phyloP scores from a whole-genome alignment of 768 basidiomycete genomes.

The Lactarius trivialis region DNA sequence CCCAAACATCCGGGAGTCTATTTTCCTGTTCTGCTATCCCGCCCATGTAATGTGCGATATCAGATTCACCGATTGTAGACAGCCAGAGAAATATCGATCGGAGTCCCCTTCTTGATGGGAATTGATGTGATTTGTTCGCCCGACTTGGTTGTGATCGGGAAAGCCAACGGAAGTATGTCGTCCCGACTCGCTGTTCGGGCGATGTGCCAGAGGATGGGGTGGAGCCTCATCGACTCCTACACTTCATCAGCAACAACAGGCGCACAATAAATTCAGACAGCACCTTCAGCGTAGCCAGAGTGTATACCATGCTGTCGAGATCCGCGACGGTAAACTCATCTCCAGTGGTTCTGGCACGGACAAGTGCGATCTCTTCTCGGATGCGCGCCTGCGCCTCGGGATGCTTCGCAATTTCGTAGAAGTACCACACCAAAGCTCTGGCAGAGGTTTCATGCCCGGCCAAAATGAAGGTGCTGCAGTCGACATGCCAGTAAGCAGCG shows the following conservation, averaged over 20 bases:
- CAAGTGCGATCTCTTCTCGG: constrained; percentile 13
- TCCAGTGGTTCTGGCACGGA: not conserved
- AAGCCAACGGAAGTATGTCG: constrained; percentile 4
- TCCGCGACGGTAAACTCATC: not conserved
- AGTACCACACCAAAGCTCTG: not conserved
- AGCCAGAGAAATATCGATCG: not conserved
- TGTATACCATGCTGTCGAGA: not conserved
- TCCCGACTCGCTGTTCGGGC: not conserved
- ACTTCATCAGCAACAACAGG: not conserved
- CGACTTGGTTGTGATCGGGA: constrained; percentile 8
- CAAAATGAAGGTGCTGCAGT: not conserved
- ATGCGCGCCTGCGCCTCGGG: constrained; percentile 5
- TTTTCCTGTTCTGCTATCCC: not conserved
- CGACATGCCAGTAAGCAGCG: not conserved
- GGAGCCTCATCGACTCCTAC: not conserved
- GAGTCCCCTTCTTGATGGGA: constrained; percentile 7
- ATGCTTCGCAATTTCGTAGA: not conserved
- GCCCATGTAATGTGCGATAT: not conserved
- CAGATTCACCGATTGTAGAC: constrained; percentile 9
- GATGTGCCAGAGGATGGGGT: not conserved
- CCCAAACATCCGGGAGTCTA: constrained; percentile 5
- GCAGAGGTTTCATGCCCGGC: not conserved
- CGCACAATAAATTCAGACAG: not conserved
- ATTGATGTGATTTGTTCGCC: constrained; percentile 6
- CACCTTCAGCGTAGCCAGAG: constrained; percentile 3